Evolutionary conservation across 768 basidiomycete genomes (phyloP).

Genomic region (Leccinum obscurum): DNA sequence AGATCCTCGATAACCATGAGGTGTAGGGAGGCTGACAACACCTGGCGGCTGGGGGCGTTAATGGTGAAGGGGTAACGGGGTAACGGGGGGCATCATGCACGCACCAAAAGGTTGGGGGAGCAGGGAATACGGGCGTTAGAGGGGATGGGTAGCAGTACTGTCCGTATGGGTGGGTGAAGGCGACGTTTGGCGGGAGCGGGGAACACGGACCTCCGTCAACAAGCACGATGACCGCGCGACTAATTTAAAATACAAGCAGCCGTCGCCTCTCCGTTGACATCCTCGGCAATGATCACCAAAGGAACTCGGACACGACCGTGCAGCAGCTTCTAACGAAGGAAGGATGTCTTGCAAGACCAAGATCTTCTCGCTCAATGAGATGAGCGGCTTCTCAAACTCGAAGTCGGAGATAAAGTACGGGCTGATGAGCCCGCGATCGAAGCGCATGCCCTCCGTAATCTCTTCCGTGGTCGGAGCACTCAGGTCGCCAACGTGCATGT

Average conservation of each 20-base stretch:
- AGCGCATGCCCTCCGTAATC: slow-evolving; percentile 99
- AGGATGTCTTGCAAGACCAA: slow-evolving; percentile 50
- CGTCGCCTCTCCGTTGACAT: slow-evolving; percentile 95
- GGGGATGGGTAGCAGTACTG: no score
- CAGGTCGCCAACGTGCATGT: slow-evolving; percentile 87
- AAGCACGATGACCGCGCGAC: slow-evolving; percentile 76
- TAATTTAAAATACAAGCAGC: slow-evolving; percentile 99
- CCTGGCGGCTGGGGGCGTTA: no score
- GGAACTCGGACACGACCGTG: slow-evolving; percentile 74
- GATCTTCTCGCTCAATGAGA: slow-evolving; percentile 91
- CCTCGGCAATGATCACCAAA: slow-evolving; percentile 95
- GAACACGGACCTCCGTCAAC: no score
- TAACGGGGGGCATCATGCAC: no score
- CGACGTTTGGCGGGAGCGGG: no score
- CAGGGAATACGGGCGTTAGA: no score
- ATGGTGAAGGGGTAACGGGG: no score
- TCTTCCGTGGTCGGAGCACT: slow-evolving; percentile 99
- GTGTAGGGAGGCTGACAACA: no score
- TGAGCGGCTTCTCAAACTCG: slow-evolving; percentile 95
- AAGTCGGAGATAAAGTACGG: slow-evolving; percentile 99
- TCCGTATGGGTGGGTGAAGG: no score
- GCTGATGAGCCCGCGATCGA: slow-evolving; percentile 97
- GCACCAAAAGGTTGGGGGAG: no score
- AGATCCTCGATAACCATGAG: no score
- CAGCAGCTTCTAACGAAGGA: slow-evolving; percentile 82